Percentiles rank a stretch among this genome's conserved stretches.
Conservation (phyloP, 2,329 filamentous ascomycete genomes). For the Fusarium luffae region DNA sequence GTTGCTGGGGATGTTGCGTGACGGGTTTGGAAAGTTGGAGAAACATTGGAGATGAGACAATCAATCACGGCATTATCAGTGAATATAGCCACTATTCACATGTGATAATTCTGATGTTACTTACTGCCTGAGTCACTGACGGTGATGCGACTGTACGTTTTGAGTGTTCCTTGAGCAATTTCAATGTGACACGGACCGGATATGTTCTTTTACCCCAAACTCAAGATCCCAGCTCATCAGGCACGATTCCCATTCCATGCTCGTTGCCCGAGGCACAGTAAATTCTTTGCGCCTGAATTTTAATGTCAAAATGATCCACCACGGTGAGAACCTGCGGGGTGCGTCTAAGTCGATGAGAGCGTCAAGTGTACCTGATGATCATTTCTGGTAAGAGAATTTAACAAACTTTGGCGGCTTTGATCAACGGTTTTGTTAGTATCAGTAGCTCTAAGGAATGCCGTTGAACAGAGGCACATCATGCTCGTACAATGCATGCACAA, state of each 20-base stretch:
- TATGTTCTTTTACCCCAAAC: conserved; percentile 21
- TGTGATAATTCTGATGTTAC: background rate
- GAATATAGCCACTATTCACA: background rate
- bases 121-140: background rate
- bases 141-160: no score
- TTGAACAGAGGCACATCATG: background rate
- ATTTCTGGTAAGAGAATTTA: background rate
- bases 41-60: conserved; percentile 22
- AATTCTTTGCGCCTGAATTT: conserved; percentile 1
- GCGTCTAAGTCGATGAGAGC: conserved; percentile 25
- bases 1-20: conserved; percentile 22
- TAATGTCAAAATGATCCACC: conserved; percentile 29
- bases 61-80: conserved; percentile 3
- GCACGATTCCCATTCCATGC: background rate
- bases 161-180: no score
- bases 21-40: conserved; percentile 34
- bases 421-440: background rate
- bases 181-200: conserved; percentile 16
- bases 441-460: background rate
- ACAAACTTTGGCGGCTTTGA: background rate
- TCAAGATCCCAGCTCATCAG: background rate
- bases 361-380: conserved; percentile 33
- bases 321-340: conserved; percentile 39
- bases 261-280: conserved; percentile 18
- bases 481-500: background rate